Percentiles rank a stretch among this genome's conserved stretches.
Conservation (phyloP, 2,329 filamentous ascomycete genomes). For the Claviceps cyperi region DNA sequence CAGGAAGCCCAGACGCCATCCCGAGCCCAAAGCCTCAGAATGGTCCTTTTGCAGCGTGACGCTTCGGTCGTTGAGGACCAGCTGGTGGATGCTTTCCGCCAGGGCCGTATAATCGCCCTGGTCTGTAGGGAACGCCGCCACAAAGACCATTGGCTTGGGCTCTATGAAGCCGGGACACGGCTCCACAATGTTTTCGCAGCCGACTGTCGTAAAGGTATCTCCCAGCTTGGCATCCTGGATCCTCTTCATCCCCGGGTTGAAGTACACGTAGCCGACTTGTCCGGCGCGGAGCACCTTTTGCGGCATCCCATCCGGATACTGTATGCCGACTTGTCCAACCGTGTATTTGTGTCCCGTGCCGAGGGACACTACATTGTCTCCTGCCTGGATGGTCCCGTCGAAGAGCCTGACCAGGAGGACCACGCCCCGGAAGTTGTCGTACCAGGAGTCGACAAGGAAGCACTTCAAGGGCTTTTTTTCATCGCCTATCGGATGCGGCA, state of each 20-base stretch:
- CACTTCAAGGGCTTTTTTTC: conserved; percentile 59
- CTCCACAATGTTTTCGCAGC: conserved; percentile 60
- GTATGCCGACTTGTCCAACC: conserved; percentile 92
- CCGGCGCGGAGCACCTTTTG: conserved; percentile 72
- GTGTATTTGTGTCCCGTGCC: conserved; percentile 81
- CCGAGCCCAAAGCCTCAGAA: conserved; percentile 82
- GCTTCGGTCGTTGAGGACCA: conserved; percentile 87
- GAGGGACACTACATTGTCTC: conserved; percentile 76
- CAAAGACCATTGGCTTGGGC: conserved; percentile 97
- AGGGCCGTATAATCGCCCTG: conserved; percentile 75
- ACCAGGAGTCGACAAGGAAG: conserved; percentile 94
- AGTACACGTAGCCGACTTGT: conserved; percentile 91
- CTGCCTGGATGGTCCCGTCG: conserved; percentile 68
- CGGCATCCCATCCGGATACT: conserved; percentile 77
- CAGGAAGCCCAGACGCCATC: conserved; percentile 86
- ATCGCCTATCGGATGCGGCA: conserved; percentile 70
- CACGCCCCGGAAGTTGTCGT: conserved; percentile 89
- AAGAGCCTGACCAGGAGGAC: conserved; percentile 84
- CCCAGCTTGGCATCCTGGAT: conserved; percentile 93
- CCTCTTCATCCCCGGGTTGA: conserved; percentile 96
- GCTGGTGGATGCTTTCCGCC: conserved; percentile 86
- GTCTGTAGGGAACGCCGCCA: conserved; percentile 89
- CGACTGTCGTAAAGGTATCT: conserved; percentile 81
- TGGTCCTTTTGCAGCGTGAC: conserved; percentile 90
- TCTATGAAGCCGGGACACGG: conserved; percentile 88